Conservation (phyloP, 75 land plant species). For the Cupressus sempervirens region DNA sequence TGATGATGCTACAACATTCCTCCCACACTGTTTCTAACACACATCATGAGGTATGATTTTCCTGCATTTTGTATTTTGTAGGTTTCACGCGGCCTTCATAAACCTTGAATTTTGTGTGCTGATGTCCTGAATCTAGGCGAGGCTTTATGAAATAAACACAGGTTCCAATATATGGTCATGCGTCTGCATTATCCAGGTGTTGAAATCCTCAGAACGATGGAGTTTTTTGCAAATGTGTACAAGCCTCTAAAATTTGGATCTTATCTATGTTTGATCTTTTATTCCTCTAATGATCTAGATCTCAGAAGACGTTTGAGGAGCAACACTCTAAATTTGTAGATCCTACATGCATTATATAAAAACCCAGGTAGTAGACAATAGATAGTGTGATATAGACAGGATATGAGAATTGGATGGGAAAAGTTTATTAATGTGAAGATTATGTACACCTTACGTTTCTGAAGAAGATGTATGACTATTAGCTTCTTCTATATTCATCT, state of each 20-base stretch:
- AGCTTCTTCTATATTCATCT: too few species aligned
- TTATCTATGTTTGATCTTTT: neutral
- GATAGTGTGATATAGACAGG: too few species aligned
- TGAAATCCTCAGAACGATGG: neutral
- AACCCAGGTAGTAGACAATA: too few species aligned
- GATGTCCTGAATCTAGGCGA: neutral
- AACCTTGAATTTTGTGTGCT: neutral
- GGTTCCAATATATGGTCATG: neutral
- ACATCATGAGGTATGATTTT: slow-evolving; percentile 29
- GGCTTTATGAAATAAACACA: neutral
- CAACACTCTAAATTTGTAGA: too few species aligned
- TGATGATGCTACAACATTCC: slow-evolving; percentile 38
- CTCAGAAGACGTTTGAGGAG: too few species aligned
- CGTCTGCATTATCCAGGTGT: neutral
- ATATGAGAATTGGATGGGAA: too few species aligned
- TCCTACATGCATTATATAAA: too few species aligned
- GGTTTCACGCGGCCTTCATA: neutral
- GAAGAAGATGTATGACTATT: too few species aligned
- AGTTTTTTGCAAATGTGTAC: neutral
- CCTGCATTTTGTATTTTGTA: neutral
- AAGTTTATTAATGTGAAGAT: too few species aligned
- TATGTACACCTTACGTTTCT: too few species aligned
- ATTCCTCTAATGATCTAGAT: neutral
- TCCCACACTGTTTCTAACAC: slow-evolving; percentile 18
- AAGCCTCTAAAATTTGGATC: neutral